Evolutionary conservation across 2,329 filamentous ascomycete genomes (phyloP).

Genomic region (Cytospora paraplurivora): DNA sequence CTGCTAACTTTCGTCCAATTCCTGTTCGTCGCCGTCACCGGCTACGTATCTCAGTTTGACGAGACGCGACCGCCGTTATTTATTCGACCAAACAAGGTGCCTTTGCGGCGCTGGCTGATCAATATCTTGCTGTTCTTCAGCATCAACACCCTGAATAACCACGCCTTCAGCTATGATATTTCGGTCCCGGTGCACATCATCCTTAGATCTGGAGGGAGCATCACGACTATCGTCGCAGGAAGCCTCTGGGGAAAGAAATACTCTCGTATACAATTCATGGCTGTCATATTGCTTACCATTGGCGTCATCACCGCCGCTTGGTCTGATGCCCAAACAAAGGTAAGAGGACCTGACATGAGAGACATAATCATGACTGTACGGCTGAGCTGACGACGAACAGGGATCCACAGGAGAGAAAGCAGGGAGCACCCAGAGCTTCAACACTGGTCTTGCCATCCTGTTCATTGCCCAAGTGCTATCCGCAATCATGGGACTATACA

Average conservation of each 20-base stretch:
- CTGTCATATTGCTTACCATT: slow-evolving; percentile 79
- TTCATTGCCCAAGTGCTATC: slow-evolving; percentile 87
- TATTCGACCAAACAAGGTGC: slow-evolving; percentile 76
- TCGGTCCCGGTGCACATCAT: slow-evolving; percentile 98
- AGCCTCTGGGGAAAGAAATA: slow-evolving; percentile 85
- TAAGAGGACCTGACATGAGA: slow-evolving; percentile 40
- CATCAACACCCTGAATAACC: slow-evolving; percentile 96
- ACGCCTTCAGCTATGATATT: slow-evolving; percentile 95
- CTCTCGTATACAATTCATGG: slow-evolving; percentile 74
- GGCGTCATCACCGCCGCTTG: slow-evolving; percentile 88
- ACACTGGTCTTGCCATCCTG: slow-evolving; percentile 76
- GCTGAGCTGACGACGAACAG: slow-evolving; percentile 34
- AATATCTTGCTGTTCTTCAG: slow-evolving; percentile 90
- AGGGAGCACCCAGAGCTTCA: slow-evolving; percentile 47
- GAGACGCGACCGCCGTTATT: slow-evolving; percentile 68
- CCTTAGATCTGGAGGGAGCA: slow-evolving; percentile 88
- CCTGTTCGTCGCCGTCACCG: slow-evolving; percentile 76
- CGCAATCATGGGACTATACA: slow-evolving; percentile 93
- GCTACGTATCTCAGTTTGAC: slow-evolving; percentile 76
- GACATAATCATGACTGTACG: neutral
- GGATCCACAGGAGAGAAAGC: slow-evolving; percentile 33
- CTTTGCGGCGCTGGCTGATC: slow-evolving; percentile 79
- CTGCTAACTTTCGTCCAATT: slow-evolving; percentile 90
- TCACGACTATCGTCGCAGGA: slow-evolving; percentile 92
- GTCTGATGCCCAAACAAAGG: slow-evolving; percentile 86